Base-by-base conservation (phyloP, 2,329 filamentous ascomycete species). In the Pleomassaria siparia region DNA sequence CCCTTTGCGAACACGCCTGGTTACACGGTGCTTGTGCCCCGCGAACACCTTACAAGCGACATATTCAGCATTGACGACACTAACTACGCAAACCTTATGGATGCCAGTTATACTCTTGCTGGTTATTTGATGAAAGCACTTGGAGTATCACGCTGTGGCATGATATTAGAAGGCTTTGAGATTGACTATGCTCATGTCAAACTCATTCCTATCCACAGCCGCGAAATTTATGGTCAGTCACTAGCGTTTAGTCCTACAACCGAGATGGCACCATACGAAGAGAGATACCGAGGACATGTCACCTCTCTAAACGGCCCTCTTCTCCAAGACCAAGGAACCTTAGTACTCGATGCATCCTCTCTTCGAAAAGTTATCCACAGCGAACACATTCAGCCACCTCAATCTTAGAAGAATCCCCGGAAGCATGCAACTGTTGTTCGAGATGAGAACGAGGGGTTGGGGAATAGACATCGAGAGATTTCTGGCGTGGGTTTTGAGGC, bases 91-190 rank as follows among this genome's bases (percentile, higher is more conserved):
- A 37, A 46, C 20, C 42, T 49, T 21, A 37, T 41, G 35, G 24
- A 36, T 22, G 47, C 47, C 9, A 35, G 9, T 25, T 42, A 48
- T 32, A 46, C 43, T 43, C 15, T 44, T 22, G 39, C 44, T 28
- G 25, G 33, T 21, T 18, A 43, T 32, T 24, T 48, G n/a, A 47
- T 43, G 32, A 40, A 37, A 25, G 41, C 49, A 13, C 47, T 51
- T 15, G 32, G 36, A 15, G n/a, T 49, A 29, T n/a, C 26, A 2
- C 49, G 41, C 21, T 46, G 41, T 40, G 47, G 54, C 16, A 53
- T 51, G 40, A 44, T 57, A 18, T 55, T 55, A 20, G 53, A 56
- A 40, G 54, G 53, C n/a, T 47, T 51, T 24, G 47, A 57, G 39
- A 49, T 55, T 22, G 47, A 54, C 43, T 56, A 55, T 44, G 45